These are phyloP conservation scores for Starmerella davenportii DNA, from an alignment of 805 yeast genomes.

Conservation along the genomic window DNA sequence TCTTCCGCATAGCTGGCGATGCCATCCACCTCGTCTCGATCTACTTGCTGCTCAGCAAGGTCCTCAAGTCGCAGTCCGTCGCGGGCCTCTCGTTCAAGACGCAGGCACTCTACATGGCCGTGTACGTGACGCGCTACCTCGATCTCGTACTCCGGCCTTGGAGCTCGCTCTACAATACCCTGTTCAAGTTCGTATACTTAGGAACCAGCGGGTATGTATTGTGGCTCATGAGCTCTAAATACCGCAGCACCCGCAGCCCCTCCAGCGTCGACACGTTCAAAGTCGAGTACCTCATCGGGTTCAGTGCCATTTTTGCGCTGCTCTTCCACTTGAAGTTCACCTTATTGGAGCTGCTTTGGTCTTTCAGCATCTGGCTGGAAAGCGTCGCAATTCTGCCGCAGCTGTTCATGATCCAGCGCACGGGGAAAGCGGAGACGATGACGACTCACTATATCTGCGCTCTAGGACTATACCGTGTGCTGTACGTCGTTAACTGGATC, in stretches of 20 bases:
- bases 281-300: constrained; percentile 48
- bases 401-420: constrained; percentile 69
- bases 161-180: constrained; percentile 47
- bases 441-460: constrained; percentile 91
- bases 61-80: constrained; percentile 43
- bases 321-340: constrained; percentile 52
- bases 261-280: constrained; percentile 52
- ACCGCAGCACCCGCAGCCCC: constrained; percentile 39
- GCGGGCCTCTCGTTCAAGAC: constrained; percentile 82
- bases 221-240: constrained; percentile 46
- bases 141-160: constrained; percentile 32
- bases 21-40: constrained; percentile 68
- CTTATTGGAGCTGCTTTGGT: constrained; percentile 47
- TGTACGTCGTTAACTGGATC: constrained; percentile 89
- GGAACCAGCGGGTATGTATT: constrained; percentile 58
- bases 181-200: constrained; percentile 71
- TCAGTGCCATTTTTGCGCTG: constrained; percentile 37
- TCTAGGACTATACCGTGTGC: constrained; percentile 71
- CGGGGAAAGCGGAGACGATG: constrained; percentile 73
- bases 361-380: constrained; percentile 84
- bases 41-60: constrained; percentile 53
- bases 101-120: constrained; percentile 58
- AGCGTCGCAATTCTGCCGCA: constrained; percentile 86
- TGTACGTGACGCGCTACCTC: constrained; percentile 54
- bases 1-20: constrained; percentile 38